phyloP scores from a whole-genome alignment of 129 eudicot species.

The Sambucus nigra region DNA sequence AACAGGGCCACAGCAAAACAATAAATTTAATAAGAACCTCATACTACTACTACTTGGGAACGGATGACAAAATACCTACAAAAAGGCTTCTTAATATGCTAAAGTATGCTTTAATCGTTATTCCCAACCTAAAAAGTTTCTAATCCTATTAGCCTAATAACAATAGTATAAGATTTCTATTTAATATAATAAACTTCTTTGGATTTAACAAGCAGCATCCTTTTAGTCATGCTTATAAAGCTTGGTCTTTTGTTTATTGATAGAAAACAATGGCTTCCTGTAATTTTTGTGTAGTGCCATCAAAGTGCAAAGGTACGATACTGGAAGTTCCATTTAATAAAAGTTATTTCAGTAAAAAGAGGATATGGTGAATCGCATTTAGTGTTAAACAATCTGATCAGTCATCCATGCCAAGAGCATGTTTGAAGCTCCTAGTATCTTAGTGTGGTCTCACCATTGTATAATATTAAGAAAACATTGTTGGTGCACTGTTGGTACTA shows the following conservation, averaged over 20 bases:
- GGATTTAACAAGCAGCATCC: no score
- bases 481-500: no score
- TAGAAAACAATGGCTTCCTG: background rate
- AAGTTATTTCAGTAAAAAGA: no score
- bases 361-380: background rate
- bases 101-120: background rate
- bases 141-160: background rate
- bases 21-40: constrained; percentile 18
- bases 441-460: no score
- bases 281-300: background rate
- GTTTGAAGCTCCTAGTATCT: background rate
- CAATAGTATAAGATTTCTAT: no score
- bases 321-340: background rate
- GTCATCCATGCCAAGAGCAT: background rate
- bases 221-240: background rate
- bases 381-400: background rate
- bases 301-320: background rate
- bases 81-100: background rate
- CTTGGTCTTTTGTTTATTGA: background rate
- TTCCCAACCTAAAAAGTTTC: background rate
- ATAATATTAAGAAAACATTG: no score
- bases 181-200: background rate
- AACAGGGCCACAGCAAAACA: constrained; percentile 23
- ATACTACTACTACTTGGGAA: background rate
- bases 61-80: background rate